Conservation (phyloP, 805 yeast genomes). For the Ogataea pilisensis region DNA sequence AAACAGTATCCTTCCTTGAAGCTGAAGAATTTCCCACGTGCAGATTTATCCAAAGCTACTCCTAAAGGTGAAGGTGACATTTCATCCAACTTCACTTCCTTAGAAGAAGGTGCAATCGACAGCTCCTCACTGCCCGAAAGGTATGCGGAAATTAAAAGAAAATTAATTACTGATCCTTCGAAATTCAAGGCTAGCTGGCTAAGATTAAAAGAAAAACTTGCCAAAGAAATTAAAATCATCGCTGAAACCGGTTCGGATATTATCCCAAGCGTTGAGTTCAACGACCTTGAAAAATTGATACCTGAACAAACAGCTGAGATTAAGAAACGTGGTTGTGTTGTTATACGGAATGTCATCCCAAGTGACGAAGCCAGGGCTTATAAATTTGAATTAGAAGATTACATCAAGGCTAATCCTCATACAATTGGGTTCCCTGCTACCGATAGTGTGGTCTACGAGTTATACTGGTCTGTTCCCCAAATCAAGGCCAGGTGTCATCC, state of each 20-base stretch:
- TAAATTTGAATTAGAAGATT: slow-evolving; percentile 22
- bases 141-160: slow-evolving; percentile 12
- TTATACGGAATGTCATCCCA: slow-evolving; percentile 31
- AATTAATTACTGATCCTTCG: slow-evolving; percentile 21
- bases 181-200: slow-evolving; percentile 27
- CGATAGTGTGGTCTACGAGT: slow-evolving; percentile 22
- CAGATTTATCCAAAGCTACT: slow-evolving; percentile 10
- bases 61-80: slow-evolving; percentile 13
- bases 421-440: slow-evolving; percentile 28
- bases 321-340: slow-evolving; percentile 26
- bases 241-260: slow-evolving; percentile 16
- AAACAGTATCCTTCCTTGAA: neutral
- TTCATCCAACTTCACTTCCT: slow-evolving; percentile 12
- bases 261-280: slow-evolving; percentile 18
- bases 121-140: slow-evolving; percentile 1
- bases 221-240: slow-evolving; percentile 19
- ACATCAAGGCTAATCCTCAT: slow-evolving; percentile 28
- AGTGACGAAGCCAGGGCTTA: slow-evolving; percentile 17
- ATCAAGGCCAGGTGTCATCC: slow-evolving; percentile 37
- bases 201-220: slow-evolving; percentile 22
- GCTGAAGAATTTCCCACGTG: slow-evolving; percentile 2
- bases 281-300: slow-evolving; percentile 12
- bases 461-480: slow-evolving; percentile 39
- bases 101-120: slow-evolving; percentile 5
- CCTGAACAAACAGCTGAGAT: slow-evolving; percentile 4